Conservation (phyloP, 306 rosid species). For the Acacia crassicarpa region DNA sequence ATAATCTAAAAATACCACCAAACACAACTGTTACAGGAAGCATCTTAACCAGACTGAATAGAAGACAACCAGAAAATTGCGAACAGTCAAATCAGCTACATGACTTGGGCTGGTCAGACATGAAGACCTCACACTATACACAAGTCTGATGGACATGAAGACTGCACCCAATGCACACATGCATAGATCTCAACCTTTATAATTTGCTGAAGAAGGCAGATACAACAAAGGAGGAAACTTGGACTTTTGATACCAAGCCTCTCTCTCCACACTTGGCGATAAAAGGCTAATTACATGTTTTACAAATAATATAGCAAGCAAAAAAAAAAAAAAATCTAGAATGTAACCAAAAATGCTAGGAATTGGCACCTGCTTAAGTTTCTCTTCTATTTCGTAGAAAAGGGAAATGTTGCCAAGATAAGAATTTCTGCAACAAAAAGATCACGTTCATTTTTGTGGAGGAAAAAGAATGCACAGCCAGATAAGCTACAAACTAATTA, state of each 20-base stretch:
- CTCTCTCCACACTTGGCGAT: background rate
- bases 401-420: conserved; percentile 88
- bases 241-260: background rate
- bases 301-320: conserved; percentile 17
- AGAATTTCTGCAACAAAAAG: conserved; percentile 75
- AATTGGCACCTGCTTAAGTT: conserved; percentile 72
- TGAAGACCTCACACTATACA: background rate
- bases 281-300: conserved; percentile 20
- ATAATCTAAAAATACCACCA: conserved; percentile 21
- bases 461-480: background rate
- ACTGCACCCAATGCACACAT: background rate
- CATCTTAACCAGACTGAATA: conserved; percentile 32
- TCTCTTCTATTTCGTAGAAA: conserved; percentile 82
- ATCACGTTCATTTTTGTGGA: conserved; percentile 16
- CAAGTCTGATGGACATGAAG: conserved; percentile 19
- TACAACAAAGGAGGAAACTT: background rate
- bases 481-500: conserved; percentile 22
- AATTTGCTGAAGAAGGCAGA: conserved; percentile 15
- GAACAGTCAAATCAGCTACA: conserved; percentile 27
- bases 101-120: background rate
- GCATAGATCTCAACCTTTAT: conserved; percentile 6
- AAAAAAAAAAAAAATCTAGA: conserved; percentile 19
- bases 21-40: conserved; percentile 33
- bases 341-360: conserved; percentile 29
- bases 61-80: conserved; percentile 14